Conservation (phyloP, 169 alveolate genomes). For the Eimeria mitis region DNA sequence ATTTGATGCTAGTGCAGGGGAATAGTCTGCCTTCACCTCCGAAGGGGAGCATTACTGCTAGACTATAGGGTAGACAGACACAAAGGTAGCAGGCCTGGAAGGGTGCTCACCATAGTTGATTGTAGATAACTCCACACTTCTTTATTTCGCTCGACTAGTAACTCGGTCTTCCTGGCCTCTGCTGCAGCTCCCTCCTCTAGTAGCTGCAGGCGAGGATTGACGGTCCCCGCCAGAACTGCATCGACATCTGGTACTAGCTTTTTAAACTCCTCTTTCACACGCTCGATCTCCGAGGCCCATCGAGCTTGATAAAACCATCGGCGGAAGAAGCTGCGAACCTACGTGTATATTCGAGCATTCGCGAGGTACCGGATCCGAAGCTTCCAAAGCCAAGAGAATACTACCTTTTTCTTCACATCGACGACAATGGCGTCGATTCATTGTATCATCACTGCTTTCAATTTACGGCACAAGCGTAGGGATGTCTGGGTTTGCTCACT, state of each 20-base stretch:
- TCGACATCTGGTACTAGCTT: conserved; percentile 1
- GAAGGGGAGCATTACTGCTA: background rate
- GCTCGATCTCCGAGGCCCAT: conserved; percentile 49
- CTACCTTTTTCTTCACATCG: background rate
- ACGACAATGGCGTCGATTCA: background rate
- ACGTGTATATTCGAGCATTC: background rate
- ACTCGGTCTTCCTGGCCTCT: conserved; percentile 19
- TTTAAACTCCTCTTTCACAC: background rate
- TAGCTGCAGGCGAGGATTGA: conserved; percentile 39
- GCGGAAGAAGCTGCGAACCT: conserved; percentile 41
- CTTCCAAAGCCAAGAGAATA: background rate
- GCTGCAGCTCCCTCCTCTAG: conserved; percentile 47
- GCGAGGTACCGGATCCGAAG: background rate
- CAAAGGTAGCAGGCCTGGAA: background rate
- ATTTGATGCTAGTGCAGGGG: background rate
- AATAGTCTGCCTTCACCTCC: background rate
- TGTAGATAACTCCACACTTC: conserved; percentile 30
- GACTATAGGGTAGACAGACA: background rate
- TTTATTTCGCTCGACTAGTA: background rate
- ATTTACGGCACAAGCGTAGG: background rate
- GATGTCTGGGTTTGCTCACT: background rate
- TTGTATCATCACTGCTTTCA: background rate
- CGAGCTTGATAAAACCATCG: conserved; percentile 49
- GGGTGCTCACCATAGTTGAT: conserved; percentile 9
- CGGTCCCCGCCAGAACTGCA: background rate